Base-by-base conservation (phyloP, 768 basidiomycete genomes). In the Amylocystis lapponica region DNA sequence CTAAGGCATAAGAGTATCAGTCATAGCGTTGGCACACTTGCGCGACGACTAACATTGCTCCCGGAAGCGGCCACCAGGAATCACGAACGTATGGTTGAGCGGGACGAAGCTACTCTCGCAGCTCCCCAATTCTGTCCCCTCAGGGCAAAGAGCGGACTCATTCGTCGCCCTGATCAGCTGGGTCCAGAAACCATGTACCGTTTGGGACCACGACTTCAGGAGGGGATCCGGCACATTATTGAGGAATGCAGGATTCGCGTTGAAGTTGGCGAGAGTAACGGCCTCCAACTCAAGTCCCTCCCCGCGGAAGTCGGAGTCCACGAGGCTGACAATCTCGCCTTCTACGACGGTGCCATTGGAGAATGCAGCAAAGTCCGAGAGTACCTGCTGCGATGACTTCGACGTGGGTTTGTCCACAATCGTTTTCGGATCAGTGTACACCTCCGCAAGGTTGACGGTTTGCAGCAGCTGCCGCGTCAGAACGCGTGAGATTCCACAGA, bases 101-200 rank as follows among this genome's bases (percentile, higher is more conserved):
- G 92, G 91, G 49, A 96, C 92, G 36, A 96, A 66, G 0, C 85
- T 74, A 61, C 89, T 86, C 62, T 90, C 86, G 59, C 93, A 97
- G 22, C 60, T 45, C 14, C 68, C 72, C 16, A 66, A 70, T 34
- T 61, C 55, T 5, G 51, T 55, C 2, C 56, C 58, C 27, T 65
- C 74, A 10, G 64, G 61, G 60, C 89, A 96, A 8, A 91, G 59
- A 1, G 74, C 69, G 2, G 81, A 76, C 14, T 70, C 55, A 51
- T 95, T 91, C 4, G 91, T 93, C 2, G 69, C 71, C 26, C 89
- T 68, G 43, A 86, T 82, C 6, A 97, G 75, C 41, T 83, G 75
- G 0, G 76, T 71, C 94, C 94, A 97, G 63, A 81, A 93, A 0
- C 79, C 74, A 54, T 95, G 79, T 4, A 96, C 94, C n/a, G 76